phyloP scores from a whole-genome alignment of 2,329 filamentous ascomycete species.

The Phymatotrichopsis omnivora region DNA sequence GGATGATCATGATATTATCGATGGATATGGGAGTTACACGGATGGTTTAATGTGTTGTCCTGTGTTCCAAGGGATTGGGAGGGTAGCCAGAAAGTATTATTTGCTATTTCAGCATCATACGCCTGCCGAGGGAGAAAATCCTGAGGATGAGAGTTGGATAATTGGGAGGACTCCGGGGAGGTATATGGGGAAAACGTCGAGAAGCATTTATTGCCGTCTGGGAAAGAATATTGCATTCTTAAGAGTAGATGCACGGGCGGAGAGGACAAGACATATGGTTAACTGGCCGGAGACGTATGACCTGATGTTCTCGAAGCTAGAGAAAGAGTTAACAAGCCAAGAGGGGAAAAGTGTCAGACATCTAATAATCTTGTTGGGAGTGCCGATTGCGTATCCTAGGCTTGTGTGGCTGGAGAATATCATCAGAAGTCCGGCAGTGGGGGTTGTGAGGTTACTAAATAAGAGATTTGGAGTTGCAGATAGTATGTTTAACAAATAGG shows the following conservation, averaged over 20 bases:
- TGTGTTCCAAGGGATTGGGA: conserved; percentile 80
- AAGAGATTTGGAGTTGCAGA: conserved; percentile 19
- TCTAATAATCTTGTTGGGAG: conserved; percentile 72
- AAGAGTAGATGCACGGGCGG: conserved; percentile 82
- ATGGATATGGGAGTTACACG: conserved; percentile 87
- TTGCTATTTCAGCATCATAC: conserved; percentile 97
- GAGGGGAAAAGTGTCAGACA: conserved; percentile 79
- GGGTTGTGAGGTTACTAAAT: conserved; percentile 76
- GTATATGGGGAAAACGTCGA: conserved; percentile 76
- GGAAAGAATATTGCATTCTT: conserved; percentile 70
- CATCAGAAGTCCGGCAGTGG: conserved; percentile 74
- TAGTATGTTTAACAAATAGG: conserved; percentile 48
- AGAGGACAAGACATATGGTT: conserved; percentile 74
- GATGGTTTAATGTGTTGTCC: conserved; percentile 82
- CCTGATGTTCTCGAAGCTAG: conserved; percentile 73
- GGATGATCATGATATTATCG: conserved; percentile 87
- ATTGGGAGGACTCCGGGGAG: conserved; percentile 69
- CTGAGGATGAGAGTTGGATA: conserved; percentile 76
- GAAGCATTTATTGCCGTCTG: conserved; percentile 73
- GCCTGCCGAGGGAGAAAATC: conserved; percentile 58
- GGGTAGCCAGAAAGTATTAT: conserved; percentile 95
- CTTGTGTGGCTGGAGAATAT: conserved; percentile 62
- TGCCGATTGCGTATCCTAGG: conserved; percentile 72
- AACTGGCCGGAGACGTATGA: conserved; percentile 74
- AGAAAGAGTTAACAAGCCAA: conserved; percentile 53